These are phyloP conservation scores for Ceriops tagal DNA, from an alignment of 345 rosid species.

Conservation along the genomic window DNA sequence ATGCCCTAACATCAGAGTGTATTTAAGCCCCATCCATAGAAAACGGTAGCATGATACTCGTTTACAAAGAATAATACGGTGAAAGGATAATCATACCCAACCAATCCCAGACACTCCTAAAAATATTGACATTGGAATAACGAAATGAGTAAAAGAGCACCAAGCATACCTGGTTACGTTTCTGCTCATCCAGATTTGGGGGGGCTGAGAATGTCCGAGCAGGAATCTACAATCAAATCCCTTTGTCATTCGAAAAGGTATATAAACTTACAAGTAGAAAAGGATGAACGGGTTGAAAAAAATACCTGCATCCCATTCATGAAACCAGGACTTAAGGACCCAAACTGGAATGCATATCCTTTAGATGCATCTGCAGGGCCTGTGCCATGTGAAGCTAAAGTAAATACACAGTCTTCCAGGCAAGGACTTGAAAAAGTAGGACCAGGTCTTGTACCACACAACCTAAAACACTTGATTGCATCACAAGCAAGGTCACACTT, in stretches of 20 bases:
- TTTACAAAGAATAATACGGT: no score
- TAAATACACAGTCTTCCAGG: neutral
- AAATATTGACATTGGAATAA: neutral
- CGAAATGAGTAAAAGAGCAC: neutral
- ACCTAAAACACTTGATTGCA: neutral
- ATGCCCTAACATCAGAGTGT: neutral
- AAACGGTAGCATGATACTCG: no score
- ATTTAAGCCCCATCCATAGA: neutral
- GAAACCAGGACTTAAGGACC: constrained; percentile 71
- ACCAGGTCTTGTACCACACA: neutral
- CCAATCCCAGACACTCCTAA: neutral
- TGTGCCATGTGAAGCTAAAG: constrained; percentile 20
- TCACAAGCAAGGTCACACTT: neutral
- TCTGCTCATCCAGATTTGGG: constrained; percentile 97
- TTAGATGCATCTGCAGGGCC: constrained; percentile 61
- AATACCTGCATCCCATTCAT: constrained; percentile 80
- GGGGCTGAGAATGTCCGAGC: constrained; percentile 98
- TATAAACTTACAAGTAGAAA: neutral
- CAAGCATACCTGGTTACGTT: constrained; percentile 66
- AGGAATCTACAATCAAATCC: constrained; percentile 56
- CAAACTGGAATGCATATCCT: constrained; percentile 74
- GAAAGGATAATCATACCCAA: no score
- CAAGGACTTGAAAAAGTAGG: no score
- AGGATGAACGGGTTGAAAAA: neutral
- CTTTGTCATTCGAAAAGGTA: neutral